A percentile compares a stretch with the other conserved stretches of the same genome.
These are phyloP conservation scores for Coemansia sp. DNA, from an alignment of 192 early-diverging fungal species.

Conservation along the genomic window DNA sequence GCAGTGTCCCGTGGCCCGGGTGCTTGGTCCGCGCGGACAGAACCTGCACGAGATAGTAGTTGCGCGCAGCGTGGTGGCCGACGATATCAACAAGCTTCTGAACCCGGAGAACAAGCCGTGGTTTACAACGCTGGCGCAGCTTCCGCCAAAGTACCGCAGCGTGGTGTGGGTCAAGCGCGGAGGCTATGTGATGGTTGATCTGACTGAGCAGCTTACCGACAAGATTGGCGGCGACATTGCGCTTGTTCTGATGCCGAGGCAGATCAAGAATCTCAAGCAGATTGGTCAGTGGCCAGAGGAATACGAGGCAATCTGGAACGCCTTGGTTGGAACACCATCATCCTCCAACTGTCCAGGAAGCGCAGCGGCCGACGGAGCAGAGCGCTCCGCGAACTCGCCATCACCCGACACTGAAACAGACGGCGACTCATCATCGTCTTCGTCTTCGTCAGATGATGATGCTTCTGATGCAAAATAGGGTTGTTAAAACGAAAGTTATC, in stretches of 20 bases:
- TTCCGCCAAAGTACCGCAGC: constrained; percentile 79
- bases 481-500: constrained; percentile 8
- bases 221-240: constrained; percentile 80
- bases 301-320: constrained; percentile 29
- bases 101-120: constrained; percentile 44
- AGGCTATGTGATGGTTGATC: constrained; percentile 62
- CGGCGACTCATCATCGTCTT: constrained; percentile 12
- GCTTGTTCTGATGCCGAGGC: constrained; percentile 69
- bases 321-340: constrained; percentile 11
- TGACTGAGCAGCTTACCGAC: constrained; percentile 58
- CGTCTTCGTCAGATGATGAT: neutral
- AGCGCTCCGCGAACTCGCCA: neutral
- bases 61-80: constrained; percentile 28
- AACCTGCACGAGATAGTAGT: constrained; percentile 71
- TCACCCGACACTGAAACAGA: constrained; percentile 8
- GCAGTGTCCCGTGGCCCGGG: constrained; percentile 56
- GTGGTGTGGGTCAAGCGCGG: constrained; percentile 84
- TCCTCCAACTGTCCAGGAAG: neutral
- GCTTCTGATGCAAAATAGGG: neutral
- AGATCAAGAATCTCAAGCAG: constrained; percentile 69
- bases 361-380: neutral
- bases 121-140: constrained; percentile 63
- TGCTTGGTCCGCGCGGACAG: constrained; percentile 69
- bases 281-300: constrained; percentile 29
- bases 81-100: constrained; percentile 33